Evolutionary conservation across 345 rosid genomes (phyloP), one percentile per base, ranked within the genome.

Genomic region (Erodium maritimum): DNA sequence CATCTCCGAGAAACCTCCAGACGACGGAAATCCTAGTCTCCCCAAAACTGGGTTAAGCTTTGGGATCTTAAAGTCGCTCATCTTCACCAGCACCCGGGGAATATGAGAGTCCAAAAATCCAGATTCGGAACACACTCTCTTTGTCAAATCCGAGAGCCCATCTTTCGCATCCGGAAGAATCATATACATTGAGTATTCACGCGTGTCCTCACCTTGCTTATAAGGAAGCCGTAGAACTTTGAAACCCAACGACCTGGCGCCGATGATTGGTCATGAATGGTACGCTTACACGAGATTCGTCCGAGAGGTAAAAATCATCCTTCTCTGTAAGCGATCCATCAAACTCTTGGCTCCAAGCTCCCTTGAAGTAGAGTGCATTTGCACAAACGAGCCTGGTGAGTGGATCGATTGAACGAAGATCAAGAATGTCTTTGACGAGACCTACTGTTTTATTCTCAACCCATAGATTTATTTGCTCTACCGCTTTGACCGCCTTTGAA

Each of bases 351-450:
- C 0, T 2, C 62, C 73, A 69, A 9, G 20, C 12, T 33, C 65
- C 68, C 22, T 59, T 59, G 37, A 64, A 64, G 37, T 55, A 63
- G 19, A 69, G 52, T 22, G 59, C 73, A 59, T 60, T 53, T 18
- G 59, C 46, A 52, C 60, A 56, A 3, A 50, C 16, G 5, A 48
- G 50, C n/a, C n/a, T n/a, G n/a, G 19, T 4, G 11, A 7, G 23
- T 17, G 23, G 19, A 21, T 22, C 17, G 1, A 50, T 0, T n/a
- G 20, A 33, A n/a, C 17, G 16, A 10, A 25, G 23, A 14, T 65
- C 22, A 46, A 72, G n/a, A 18, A 67, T 51, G 3, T 59, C 48
- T 37, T 52, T 57, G 10, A 67, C 21, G 17, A 61, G 64, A 10
- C 74, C 64, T 33, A 50, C 55, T 18, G 56, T 59, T n/a, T 48